Percentiles rank a stretch among this genome's conserved stretches.
phyloP scores from a whole-genome alignment of 352 stramenopile species.

The Globisporangium paddicum region DNA sequence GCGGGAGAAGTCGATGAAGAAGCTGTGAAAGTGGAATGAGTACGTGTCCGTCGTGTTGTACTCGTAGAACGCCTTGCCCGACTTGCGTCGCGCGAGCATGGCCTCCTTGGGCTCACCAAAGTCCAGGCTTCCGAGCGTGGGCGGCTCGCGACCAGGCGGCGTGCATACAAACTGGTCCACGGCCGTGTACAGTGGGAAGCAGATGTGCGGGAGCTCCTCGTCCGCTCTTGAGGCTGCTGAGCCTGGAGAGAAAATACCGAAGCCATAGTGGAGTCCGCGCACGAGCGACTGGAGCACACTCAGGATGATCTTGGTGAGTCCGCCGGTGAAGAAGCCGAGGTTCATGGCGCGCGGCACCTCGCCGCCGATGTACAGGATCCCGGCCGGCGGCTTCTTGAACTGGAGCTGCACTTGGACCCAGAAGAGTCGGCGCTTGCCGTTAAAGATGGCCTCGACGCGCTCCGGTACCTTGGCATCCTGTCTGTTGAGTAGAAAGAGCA shows the following conservation, averaged over 20 bases:
- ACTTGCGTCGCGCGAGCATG: slow-evolving; percentile 26
- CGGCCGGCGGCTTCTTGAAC: slow-evolving; percentile 52
- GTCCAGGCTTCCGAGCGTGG: slow-evolving; percentile 34
- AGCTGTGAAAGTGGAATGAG: slow-evolving; percentile 71
- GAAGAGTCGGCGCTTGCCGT: slow-evolving; percentile 45
- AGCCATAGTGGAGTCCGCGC: slow-evolving; percentile 49
- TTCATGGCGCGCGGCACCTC: slow-evolving; percentile 50
- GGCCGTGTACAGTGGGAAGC: slow-evolving; percentile 57
- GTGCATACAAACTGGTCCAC: slow-evolving; percentile 67
- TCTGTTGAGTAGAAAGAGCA: slow-evolving; percentile 63
- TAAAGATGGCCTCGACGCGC: slow-evolving; percentile 22
- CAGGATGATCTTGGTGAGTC: slow-evolving; percentile 48
- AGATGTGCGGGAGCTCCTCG: slow-evolving; percentile 61
- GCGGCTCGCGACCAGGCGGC: slow-evolving; percentile 23
- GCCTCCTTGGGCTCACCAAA: slow-evolving; percentile 48
- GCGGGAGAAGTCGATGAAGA: slow-evolving; percentile 57
- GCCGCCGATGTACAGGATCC: slow-evolving; percentile 60
- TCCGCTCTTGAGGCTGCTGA: slow-evolving; percentile 20
- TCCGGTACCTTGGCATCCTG: slow-evolving; percentile 13
- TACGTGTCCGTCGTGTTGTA: slow-evolving; percentile 66
- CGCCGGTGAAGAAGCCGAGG: slow-evolving; percentile 50
- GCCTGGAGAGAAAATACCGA: slow-evolving; percentile 27
- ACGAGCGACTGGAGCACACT: slow-evolving; percentile 49
- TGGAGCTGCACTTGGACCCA: slow-evolving; percentile 65
- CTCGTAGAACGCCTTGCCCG: slow-evolving; percentile 28